Evolutionary conservation across 768 basidiomycete species (phyloP).

Genomic region (Kwoniella heveanensis): DNA sequence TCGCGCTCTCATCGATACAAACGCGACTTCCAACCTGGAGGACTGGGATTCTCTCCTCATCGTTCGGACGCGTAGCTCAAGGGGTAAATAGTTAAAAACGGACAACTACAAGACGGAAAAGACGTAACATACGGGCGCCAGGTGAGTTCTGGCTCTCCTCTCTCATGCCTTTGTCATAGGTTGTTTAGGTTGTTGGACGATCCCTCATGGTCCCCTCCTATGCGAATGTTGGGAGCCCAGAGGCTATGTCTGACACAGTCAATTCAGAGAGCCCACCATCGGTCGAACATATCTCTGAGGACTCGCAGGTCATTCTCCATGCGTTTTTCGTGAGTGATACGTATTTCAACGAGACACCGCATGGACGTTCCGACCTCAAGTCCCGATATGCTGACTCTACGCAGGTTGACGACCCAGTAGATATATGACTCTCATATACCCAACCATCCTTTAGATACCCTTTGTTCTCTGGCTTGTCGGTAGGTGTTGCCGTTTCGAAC

Average conservation of each 20-base stretch:
- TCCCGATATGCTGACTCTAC: not conserved
- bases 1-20: not conserved
- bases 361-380: no score
- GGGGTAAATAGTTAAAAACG: not conserved
- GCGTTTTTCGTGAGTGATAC: not conserved
- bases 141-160: no score
- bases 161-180: no score
- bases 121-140: not conserved
- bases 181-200: no score
- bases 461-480: conserved; percentile 18
- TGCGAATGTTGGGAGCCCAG: not conserved
- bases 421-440: conserved; percentile 9
- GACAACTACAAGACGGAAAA: not conserved
- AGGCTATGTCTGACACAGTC: not conserved
- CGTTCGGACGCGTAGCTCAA: not conserved
- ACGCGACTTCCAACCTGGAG: not conserved
- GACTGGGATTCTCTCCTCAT: not conserved
- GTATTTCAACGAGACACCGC: no score
- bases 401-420: not conserved
- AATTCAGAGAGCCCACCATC: not conserved
- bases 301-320: not conserved
- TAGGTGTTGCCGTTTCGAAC: not conserved
- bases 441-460: conserved; percentile 27
- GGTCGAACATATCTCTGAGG: not conserved
- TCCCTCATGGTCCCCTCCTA: no score